Percentiles rank a stretch among this genome's conserved stretches.
Conservation (phyloP, 306 rosid species). For the Vigna unguiculata region DNA sequence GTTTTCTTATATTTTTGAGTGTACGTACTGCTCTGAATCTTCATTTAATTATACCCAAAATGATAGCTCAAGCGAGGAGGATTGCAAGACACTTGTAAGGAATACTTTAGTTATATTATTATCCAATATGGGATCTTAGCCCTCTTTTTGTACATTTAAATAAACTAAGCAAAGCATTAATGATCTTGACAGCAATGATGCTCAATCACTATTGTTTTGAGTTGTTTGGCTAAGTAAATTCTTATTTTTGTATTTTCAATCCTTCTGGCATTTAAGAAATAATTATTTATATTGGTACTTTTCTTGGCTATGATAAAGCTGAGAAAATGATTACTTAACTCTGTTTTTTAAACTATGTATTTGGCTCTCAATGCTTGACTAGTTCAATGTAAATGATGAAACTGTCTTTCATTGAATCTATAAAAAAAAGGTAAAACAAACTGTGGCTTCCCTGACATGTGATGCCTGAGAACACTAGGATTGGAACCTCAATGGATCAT, state of each 20-base stretch:
- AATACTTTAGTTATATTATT: not conserved
- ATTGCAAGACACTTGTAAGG: not conserved
- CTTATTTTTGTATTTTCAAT: not conserved
- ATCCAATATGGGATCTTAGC: not conserved
- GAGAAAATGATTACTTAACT: not conserved
- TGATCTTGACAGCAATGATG: not conserved
- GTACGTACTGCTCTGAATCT: conserved; percentile 25
- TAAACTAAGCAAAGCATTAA: not conserved
- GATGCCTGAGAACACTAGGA: not conserved
- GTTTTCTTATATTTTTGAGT: not conserved
- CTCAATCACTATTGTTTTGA: not conserved
- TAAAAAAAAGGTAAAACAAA: not conserved
- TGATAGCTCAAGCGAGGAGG: not conserved
- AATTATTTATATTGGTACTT: not conserved
- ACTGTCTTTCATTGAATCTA: not conserved
- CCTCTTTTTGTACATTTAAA: not conserved
- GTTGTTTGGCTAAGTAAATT: not conserved
- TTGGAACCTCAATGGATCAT: not conserved
- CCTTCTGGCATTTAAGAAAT: not conserved
- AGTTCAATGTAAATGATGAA: not conserved
- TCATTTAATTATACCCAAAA: not conserved
- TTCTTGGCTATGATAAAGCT: not conserved
- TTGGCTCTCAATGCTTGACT: not conserved
- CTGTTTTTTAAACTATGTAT: not conserved
- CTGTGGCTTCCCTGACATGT: not conserved